phyloP scores from a whole-genome alignment of 306 rosid genomes.

The Dryas drummondii region DNA sequence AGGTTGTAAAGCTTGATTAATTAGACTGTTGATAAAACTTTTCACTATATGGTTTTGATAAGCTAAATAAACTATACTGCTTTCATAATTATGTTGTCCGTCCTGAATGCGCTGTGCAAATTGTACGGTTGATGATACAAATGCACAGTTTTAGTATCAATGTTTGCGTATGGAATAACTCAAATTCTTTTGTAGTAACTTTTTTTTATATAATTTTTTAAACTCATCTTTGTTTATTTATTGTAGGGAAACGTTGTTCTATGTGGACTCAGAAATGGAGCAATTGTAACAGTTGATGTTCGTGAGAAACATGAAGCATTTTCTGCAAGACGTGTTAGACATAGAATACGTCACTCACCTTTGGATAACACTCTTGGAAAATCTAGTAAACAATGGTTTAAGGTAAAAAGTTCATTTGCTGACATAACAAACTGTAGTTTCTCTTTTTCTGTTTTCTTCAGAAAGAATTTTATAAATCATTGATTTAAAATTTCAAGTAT shows the following conservation, averaged over 20 bases:
- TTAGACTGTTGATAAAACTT: neutral
- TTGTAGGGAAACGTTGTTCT: slow-evolving; percentile 77
- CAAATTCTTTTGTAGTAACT: neutral
- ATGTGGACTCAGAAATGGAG: slow-evolving; percentile 96
- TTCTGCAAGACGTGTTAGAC: slow-evolving; percentile 46
- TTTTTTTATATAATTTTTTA: slow-evolving; percentile 4
- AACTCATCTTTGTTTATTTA: slow-evolving; percentile 20
- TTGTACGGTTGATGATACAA: neutral
- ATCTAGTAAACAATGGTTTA: slow-evolving; percentile 46
- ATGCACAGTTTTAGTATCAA: neutral
- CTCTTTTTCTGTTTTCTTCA: neutral
- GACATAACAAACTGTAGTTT: neutral
- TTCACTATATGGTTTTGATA: neutral
- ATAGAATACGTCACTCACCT: slow-evolving; percentile 41
- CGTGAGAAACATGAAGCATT: slow-evolving; percentile 56
- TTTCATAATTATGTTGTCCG: neutral
- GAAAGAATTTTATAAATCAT: neutral
- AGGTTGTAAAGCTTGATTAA: neutral
- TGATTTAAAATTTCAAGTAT: neutral
- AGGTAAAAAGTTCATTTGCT: slow-evolving; percentile 45
- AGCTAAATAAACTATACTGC: neutral
- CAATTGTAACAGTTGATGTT: slow-evolving; percentile 65
- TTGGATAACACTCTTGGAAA: slow-evolving; percentile 36
- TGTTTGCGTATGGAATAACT: neutral
- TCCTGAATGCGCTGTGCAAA: neutral